Conservation (phyloP, 257 asterid species). For the Jasminum sambac region DNA sequence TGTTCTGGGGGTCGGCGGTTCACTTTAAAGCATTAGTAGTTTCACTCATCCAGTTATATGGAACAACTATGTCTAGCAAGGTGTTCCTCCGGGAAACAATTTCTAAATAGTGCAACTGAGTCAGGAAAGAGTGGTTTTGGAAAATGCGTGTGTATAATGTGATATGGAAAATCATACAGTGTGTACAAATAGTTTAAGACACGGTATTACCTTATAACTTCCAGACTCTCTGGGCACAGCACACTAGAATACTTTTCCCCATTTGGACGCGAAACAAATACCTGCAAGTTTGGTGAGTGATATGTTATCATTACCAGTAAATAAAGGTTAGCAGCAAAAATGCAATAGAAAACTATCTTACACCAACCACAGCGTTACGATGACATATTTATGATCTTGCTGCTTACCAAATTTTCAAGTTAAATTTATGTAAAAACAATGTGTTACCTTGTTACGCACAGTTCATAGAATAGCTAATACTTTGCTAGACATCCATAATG, state of each 20-base stretch:
- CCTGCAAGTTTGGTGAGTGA: conserved; percentile 45
- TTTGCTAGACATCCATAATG: not conserved
- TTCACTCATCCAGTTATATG: conserved; percentile 15
- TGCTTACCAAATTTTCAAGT: conserved; percentile 7
- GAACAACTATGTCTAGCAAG: not conserved
- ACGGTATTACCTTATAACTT: conserved; percentile 50
- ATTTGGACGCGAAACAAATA: conserved; percentile 75
- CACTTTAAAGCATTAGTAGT: not conserved
- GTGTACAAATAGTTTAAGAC: not conserved
- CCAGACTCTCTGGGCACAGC: conserved; percentile 67
- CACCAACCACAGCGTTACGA: not conserved
- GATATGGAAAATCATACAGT: too few relatives aligned
- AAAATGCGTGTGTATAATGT: too few relatives aligned
- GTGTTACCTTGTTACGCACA: not conserved
- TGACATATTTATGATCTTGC: conserved; percentile 1
- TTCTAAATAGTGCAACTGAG: too few relatives aligned
- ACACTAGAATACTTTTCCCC: conserved; percentile 77
- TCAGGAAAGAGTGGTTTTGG: too few relatives aligned
- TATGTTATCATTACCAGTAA: conserved; percentile 13
- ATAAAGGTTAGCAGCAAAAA: conserved; percentile 5
- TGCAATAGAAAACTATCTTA: conserved; percentile 16
- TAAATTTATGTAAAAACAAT: conserved; percentile 10
- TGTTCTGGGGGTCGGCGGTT: not conserved
- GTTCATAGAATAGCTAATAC: not conserved
- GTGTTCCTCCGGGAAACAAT: too few relatives aligned